Percentiles rank a stretch among this genome's conserved stretches.
Conservation (phyloP, 1,284 basidiomycete species). For the Apiotrichum gamsii region DNA sequence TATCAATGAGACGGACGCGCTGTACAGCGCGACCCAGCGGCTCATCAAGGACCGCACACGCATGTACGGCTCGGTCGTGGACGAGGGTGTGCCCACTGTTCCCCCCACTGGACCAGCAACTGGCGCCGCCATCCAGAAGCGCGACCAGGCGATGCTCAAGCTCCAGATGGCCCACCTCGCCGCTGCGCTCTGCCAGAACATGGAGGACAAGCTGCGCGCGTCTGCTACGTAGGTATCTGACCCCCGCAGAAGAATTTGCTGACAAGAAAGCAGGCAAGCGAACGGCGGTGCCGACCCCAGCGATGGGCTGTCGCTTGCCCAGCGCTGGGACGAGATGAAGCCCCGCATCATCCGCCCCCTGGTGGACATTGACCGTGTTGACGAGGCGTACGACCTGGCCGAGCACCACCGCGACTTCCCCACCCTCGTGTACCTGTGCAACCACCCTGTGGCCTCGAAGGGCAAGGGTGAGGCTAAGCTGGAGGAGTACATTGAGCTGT, state of each 20-base stretch:
- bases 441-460: slow-evolving; percentile 46
- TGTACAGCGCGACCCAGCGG: slow-evolving; percentile 63
- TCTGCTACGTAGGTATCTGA: slow-evolving; percentile 55
- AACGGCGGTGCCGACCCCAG: slow-evolving; percentile 34
- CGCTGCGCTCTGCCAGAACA: slow-evolving; percentile 60
- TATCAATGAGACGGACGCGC: slow-evolving; percentile 63
- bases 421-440: slow-evolving; percentile 73
- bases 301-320: slow-evolving; percentile 29
- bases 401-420: slow-evolving; percentile 79
- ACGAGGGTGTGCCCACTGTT: slow-evolving; percentile 32
- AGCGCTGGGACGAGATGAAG: slow-evolving; percentile 37
- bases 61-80: slow-evolving; percentile 49
- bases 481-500: slow-evolving; percentile 68
- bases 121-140: slow-evolving; percentile 18
- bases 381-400: slow-evolving; percentile 70
- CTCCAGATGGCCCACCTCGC: slow-evolving; percentile 68
- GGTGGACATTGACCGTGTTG: slow-evolving; percentile 61
- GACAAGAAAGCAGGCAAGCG: slow-evolving; percentile 25
- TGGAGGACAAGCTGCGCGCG: slow-evolving; percentile 67
- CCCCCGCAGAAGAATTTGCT: neutral
- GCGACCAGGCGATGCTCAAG: slow-evolving; percentile 42
- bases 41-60: slow-evolving; percentile 50
- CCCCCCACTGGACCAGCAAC: slow-evolving; percentile 1
- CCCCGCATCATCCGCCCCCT: slow-evolving; percentile 42
- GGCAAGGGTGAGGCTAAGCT: slow-evolving; percentile 35